These are phyloP conservation scores for Starmerella stellata DNA, from an alignment of 805 yeast species.

Conservation along the genomic window DNA sequence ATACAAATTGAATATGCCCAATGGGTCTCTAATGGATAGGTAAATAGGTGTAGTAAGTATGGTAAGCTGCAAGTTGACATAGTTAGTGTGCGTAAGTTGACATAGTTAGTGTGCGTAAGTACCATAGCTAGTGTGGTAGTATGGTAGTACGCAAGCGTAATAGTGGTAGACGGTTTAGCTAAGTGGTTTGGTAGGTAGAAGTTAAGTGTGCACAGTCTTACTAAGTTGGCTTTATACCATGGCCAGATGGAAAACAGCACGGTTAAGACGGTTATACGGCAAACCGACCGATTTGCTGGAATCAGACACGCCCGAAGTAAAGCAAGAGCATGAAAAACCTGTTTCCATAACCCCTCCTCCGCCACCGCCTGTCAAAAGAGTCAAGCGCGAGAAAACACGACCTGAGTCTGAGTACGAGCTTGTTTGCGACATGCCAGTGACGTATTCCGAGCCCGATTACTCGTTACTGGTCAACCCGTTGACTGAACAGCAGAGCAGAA, in stretches of 20 bases:
- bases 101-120: no score
- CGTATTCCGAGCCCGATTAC: slow-evolving; percentile 45
- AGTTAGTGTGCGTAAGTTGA: no score
- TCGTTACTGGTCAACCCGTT: slow-evolving; percentile 46
- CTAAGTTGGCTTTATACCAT: no score
- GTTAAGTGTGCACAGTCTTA: no score
- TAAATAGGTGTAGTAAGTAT: no score
- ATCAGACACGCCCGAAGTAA: not conserved
- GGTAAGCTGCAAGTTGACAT: no score
- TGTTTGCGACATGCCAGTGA: slow-evolving; percentile 33
- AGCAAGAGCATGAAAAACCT: not conserved
- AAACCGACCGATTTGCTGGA: slow-evolving; percentile 13
- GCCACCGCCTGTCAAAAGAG: slow-evolving; percentile 15
- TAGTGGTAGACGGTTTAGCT: no score
- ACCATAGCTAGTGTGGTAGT: no score
- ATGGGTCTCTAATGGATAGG: no score
- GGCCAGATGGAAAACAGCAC: slow-evolving; percentile 13
- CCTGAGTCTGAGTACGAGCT: slow-evolving; percentile 18
- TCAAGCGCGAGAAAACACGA: slow-evolving; percentile 16
- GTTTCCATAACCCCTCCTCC: slow-evolving; percentile 7
- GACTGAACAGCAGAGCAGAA: slow-evolving; percentile 46
- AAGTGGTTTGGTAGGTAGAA: no score
- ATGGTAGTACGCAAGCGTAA: no score
- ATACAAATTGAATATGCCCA: no score
- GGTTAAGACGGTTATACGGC: slow-evolving; percentile 13